Evolutionary conservation across 192 early-diverging fungal genomes (phyloP), one percentile per base, ranked within the genome.

Genomic region (Rhizophlyctis rosea): DNA sequence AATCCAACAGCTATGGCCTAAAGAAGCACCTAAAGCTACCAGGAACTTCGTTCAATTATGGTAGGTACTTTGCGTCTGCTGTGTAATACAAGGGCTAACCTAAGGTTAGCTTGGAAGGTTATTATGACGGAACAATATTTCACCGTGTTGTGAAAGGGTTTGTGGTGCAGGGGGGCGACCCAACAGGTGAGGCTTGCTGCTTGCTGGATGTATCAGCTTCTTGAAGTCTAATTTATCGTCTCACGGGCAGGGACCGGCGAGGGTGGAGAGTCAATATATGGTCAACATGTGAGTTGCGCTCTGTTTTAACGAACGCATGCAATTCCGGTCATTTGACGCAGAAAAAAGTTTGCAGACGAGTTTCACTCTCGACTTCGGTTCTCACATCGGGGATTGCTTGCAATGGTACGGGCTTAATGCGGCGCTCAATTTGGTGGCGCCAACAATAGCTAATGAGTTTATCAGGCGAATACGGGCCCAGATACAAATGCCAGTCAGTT

Each of bases 41-140:
- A 81, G 94, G n/a, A 98, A 98, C 74, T 98, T 98, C 82, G 75
- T 98, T 13, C 95, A 98, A 65, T 79, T 98, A 11, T 90, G 77
- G 72, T 71, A 35, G 47, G 67, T 61, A 49, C 3, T 11, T 11
- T 23, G 25, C 18, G 1, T 13, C 1, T 1, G 3, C 30, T 32
- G n/a, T 34, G 25, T 31, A 28, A 14, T 21, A 18, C 1, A 11
- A n/a, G n/a, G n/a, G n/a, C n/a, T n/a, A n/a, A n/a, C n/a, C n/a
- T n/a, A n/a, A n/a, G n/a, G n/a, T n/a, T n/a, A 71, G 88, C 56
- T 59, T 93, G 57, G 93, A 98, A 67, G 88, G 93, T 3, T 93
- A 94, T 62, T 96, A 94, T 65, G 82, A 95, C 64, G 70, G 77
- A 33, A 92, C 91, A 4, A 87, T 92, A 16, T 95, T 98, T 57